These are phyloP conservation scores for Aspergillus fijiensis DNA, from an alignment of 2,329 filamentous ascomycete genomes.

Conservation along the genomic window DNA sequence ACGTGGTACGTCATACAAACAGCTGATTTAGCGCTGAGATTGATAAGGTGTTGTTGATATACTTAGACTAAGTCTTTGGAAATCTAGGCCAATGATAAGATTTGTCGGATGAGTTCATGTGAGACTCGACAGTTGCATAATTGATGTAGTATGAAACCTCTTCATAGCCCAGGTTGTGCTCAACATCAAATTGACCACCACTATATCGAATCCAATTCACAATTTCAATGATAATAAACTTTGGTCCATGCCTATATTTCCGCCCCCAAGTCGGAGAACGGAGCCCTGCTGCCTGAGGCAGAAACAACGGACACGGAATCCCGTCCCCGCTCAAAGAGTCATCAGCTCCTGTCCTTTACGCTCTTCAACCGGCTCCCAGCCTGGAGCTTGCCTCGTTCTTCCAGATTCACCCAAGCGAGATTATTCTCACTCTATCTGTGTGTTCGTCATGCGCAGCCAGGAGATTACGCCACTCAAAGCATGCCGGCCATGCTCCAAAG, in stretches of 20 bases:
- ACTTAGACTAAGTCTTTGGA: too few species aligned
- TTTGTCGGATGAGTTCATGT: too few species aligned
- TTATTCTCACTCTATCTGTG: background rate
- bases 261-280: background rate
- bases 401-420: background rate
- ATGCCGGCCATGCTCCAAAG: slow-evolving; percentile 5
- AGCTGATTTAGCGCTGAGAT: background rate
- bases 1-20: too few species aligned
- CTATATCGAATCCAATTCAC: too few species aligned
- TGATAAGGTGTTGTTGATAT: background rate
- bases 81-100: too few species aligned
- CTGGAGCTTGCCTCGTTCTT: background rate
- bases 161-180: too few species aligned
- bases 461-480: background rate
- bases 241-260: background rate
- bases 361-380: background rate
- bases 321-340: background rate
- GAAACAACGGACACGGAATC: slow-evolving; percentile 1
- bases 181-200: too few species aligned
- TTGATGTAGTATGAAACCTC: too few species aligned
- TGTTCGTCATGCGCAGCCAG: background rate
- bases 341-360: background rate
- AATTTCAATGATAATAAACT: too few species aligned
- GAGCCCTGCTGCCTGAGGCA: background rate
- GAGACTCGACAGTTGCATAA: too few species aligned